These are phyloP conservation scores for Trichophyton equinum DNA, from an alignment of 2,329 filamentous ascomycete species.

Conservation along the genomic window DNA sequence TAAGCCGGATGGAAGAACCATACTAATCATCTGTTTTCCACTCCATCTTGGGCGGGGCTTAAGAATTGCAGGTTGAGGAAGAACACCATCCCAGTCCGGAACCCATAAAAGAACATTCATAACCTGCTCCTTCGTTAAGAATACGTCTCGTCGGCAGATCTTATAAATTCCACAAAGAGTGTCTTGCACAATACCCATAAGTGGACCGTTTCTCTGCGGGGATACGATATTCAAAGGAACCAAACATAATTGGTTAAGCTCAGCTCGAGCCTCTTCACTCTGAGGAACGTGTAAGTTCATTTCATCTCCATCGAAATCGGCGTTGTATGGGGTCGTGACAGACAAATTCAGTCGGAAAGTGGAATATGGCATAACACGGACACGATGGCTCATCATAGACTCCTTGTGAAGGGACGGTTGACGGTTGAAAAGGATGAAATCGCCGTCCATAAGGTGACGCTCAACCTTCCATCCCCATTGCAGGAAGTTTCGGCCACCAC, in stretches of 20 bases:
- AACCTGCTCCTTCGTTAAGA: conserved; percentile 77
- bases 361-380: conserved; percentile 96
- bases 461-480: conserved; percentile 99
- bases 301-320: conserved; percentile 98
- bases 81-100: conserved; percentile 89
- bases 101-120: conserved; percentile 99
- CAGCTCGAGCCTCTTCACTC: conserved; percentile 88
- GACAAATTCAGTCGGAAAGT: conserved; percentile 96
- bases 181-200: conserved; percentile 99
- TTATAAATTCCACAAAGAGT: conserved; percentile 95
- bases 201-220: conserved; percentile 84
- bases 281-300: conserved; percentile 99
- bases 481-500: conserved; percentile 63
- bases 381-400: conserved; percentile 99
- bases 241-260: conserved; percentile 87
- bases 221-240: conserved; percentile 99
- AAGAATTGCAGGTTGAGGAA: conserved; percentile 84
- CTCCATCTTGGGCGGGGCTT: conserved; percentile 93
- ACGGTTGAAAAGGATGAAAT: conserved; percentile 99
- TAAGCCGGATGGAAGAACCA: conserved; percentile 78
- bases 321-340: conserved; percentile 97
- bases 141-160: conserved; percentile 82
- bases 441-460: conserved; percentile 86
- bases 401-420: conserved; percentile 98
- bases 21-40: conserved; percentile 91